Evolutionary conservation across 2,329 filamentous ascomycete genomes (phyloP).

Genomic region (Emydomyces testavorans): DNA sequence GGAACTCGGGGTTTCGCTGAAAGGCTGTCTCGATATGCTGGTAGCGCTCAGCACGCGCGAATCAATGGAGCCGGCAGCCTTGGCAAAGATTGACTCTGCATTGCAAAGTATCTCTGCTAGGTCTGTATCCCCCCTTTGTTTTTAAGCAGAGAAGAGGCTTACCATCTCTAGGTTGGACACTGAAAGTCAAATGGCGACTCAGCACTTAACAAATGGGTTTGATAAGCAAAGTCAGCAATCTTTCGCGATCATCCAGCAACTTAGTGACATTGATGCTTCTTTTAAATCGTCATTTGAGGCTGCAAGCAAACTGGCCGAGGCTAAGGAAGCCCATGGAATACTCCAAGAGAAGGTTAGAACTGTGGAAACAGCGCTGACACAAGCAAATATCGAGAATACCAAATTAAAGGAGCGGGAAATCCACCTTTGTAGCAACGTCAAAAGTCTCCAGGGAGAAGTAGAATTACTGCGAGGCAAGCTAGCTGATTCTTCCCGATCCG

Average conservation of each 20-base stretch:
- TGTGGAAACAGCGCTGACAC: conserved; percentile 17
- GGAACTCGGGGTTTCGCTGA: conserved; percentile 9
- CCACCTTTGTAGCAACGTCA: conserved; percentile 24
- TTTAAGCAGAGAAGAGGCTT: not conserved
- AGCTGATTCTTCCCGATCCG: conserved; percentile 7
- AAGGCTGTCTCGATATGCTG: conserved; percentile 11
- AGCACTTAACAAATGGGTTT: conserved; percentile 16
- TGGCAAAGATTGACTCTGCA: conserved; percentile 3
- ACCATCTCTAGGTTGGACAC: conserved; percentile 20
- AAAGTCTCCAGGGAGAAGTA: conserved; percentile 20
- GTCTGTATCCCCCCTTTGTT: conserved; percentile 18
- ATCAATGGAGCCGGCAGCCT: not conserved
- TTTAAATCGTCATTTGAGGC: conserved; percentile 13
- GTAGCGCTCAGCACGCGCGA: conserved; percentile 2
- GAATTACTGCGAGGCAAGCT: conserved; percentile 19
- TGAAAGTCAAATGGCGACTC: conserved; percentile 15
- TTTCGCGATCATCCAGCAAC: conserved; percentile 13
- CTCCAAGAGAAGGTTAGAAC: conserved; percentile 19
- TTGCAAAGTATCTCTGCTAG: conserved; percentile 16
- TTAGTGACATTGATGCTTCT: conserved; percentile 13
- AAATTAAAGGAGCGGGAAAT: conserved; percentile 15
- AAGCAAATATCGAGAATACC: conserved; percentile 3
- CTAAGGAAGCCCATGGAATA: conserved; percentile 15
- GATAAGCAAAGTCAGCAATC: conserved; percentile 14
- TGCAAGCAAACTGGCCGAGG: conserved; percentile 19